Conservation (phyloP, 1,139 yeast genomes). For the Yamadazyma triangularis region DNA sequence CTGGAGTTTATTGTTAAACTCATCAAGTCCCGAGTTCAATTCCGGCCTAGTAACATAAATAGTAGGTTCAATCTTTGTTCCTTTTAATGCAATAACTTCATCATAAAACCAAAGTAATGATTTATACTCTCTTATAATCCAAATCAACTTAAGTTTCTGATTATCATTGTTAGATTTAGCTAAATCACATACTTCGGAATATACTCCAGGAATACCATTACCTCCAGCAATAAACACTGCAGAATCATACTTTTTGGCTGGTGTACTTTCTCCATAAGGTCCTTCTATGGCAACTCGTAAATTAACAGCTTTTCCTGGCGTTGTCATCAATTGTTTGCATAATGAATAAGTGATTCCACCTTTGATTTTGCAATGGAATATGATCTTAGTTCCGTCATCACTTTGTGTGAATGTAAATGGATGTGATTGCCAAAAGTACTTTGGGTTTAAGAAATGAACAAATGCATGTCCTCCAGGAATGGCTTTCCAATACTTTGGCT, state of each 20-base stretch:
- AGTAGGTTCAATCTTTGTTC: slow-evolving; percentile 22
- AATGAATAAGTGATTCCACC: slow-evolving; percentile 34
- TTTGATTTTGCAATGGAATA: slow-evolving; percentile 32
- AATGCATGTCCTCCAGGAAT: slow-evolving; percentile 52
- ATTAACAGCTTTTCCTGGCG: slow-evolving; percentile 20
- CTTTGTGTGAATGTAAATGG: slow-evolving; percentile 35
- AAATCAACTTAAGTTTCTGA: slow-evolving; percentile 24
- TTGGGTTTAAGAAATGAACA: slow-evolving; percentile 36
- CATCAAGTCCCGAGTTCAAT: neutral
- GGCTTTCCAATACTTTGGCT: slow-evolving; percentile 37
- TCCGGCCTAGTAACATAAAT: slow-evolving; percentile 30
- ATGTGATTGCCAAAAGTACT: slow-evolving; percentile 41
- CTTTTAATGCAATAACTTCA: slow-evolving; percentile 23
- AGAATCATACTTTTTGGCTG: slow-evolving; percentile 25
- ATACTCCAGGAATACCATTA: slow-evolving; percentile 41
- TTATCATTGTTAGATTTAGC: slow-evolving; percentile 12
- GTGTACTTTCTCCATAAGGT: slow-evolving; percentile 34
- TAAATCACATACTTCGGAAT: slow-evolving; percentile 31
- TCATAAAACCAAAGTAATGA: slow-evolving; percentile 32
- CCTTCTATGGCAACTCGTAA: slow-evolving; percentile 39
- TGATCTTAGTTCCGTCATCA: slow-evolving; percentile 18
- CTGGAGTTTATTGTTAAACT: slow-evolving; percentile 1
- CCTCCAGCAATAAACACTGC: slow-evolving; percentile 41
- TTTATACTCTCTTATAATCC: slow-evolving; percentile 33
- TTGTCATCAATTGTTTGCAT: slow-evolving; percentile 22